Conservation (phyloP, 148 eudicot genomes). For the Vaccinium darrowii region DNA sequence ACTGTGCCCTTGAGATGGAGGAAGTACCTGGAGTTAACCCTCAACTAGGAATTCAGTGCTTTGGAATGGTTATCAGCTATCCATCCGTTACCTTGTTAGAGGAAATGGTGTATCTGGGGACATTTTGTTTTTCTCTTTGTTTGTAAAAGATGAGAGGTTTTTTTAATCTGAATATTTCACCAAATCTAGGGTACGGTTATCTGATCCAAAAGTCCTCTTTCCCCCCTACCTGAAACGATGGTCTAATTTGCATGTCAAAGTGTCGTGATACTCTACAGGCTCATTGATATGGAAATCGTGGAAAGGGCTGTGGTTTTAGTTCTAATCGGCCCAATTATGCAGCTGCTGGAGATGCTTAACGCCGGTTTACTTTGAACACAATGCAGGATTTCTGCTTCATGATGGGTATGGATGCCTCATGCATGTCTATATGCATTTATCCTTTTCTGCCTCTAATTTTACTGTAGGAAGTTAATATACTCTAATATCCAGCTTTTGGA, state of each 20-base stretch:
- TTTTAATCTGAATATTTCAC: not conserved
- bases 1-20: not conserved
- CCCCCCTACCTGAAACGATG: not conserved
- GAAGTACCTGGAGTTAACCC: not conserved
- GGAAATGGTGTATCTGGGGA: not conserved
- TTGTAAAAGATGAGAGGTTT: not conserved
- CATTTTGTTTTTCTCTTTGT: not conserved
- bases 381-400: slow-evolving; percentile 33
- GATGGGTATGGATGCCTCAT: slow-evolving; percentile 44
- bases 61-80: not conserved
- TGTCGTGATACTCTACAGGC: not conserved
- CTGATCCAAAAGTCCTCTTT: not conserved
- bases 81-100: too few relatives aligned
- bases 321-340: slow-evolving; percentile 32
- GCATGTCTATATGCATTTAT: slow-evolving; percentile 33
- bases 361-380: slow-evolving; percentile 10
- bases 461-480: slow-evolving; percentile 38
- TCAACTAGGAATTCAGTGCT: not conserved
- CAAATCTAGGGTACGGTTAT: not conserved
- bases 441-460: slow-evolving; percentile 28
- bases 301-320: too few relatives aligned
- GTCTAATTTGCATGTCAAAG: not conserved
- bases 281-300: not conserved
- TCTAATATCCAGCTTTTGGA: slow-evolving; percentile 34
- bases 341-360: slow-evolving; percentile 48